Evolutionary conservation across 2,329 filamentous ascomycete genomes (phyloP).

Genomic region (Sclerotinia minor): DNA sequence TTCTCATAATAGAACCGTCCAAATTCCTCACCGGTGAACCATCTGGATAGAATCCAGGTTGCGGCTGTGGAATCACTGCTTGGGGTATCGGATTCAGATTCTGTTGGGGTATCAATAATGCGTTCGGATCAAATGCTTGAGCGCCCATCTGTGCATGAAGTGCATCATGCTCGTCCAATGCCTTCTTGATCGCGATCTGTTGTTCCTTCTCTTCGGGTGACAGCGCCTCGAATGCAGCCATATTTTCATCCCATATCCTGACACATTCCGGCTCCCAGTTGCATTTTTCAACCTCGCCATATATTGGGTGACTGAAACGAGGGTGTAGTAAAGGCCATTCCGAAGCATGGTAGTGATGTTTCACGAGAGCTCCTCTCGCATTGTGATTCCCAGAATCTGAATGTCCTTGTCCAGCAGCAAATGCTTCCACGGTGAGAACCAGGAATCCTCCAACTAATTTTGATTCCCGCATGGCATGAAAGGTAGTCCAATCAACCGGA

Average conservation of each 20-base stretch:
- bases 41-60: slow-evolving; percentile 13
- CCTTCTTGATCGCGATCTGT: slow-evolving; percentile 36
- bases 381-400: slow-evolving; percentile 72
- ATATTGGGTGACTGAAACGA: slow-evolving; percentile 66
- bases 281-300: slow-evolving; percentile 68
- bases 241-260: slow-evolving; percentile 63
- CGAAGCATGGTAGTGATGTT: slow-evolving; percentile 74
- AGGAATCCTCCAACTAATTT: slow-evolving; percentile 64
- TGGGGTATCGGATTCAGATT: slow-evolving; percentile 8
- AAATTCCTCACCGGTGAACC: slow-evolving; percentile 8
- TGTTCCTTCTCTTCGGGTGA: slow-evolving; percentile 59
- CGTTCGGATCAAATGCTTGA: background rate
- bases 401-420: slow-evolving; percentile 71
- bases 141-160: slow-evolving; percentile 23
- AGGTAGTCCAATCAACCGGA: slow-evolving; percentile 60
- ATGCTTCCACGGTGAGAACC: slow-evolving; percentile 69
- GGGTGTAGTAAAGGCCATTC: slow-evolving; percentile 69
- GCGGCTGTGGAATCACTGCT: background rate
- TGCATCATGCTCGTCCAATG: slow-evolving; percentile 26
- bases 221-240: slow-evolving; percentile 59
- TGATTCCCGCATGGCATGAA: slow-evolving; percentile 66
- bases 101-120: slow-evolving; percentile 1
- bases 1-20: slow-evolving; percentile 10
- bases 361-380: slow-evolving; percentile 64
- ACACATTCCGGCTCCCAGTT: slow-evolving; percentile 69